Percentiles rank a stretch among this genome's conserved stretches.
Conservation (phyloP, 108 stramenopile species). For the Licmophora abbreviata region DNA sequence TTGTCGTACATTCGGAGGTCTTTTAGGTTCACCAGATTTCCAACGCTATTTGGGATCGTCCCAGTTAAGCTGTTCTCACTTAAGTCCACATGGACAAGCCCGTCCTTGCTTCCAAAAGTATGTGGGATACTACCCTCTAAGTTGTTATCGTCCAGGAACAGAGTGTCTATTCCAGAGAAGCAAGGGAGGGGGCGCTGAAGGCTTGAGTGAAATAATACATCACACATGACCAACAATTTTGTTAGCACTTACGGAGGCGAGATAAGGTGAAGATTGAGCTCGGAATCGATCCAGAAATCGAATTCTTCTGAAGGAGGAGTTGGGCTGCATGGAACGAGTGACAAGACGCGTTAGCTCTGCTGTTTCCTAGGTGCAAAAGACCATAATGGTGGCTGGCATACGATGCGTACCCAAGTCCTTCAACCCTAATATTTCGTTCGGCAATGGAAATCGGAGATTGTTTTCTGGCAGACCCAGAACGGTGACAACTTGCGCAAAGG, state of each 20-base stretch:
- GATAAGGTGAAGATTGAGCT: neutral
- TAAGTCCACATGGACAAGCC: neutral
- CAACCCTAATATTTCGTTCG: neutral
- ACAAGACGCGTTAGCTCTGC: neutral
- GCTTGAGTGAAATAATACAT: neutral
- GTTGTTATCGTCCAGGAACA: neutral
- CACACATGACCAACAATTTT: neutral
- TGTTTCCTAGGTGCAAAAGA: neutral
- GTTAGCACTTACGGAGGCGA: neutral
- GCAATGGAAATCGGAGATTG: neutral
- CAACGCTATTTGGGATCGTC: neutral
- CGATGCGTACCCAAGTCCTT: neutral
- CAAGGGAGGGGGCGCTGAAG: neutral
- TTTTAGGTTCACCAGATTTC: neutral
- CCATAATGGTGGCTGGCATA: neutral
- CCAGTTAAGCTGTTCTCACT: neutral
- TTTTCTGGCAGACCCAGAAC: constrained; percentile 1
- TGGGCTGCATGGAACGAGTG: neutral
- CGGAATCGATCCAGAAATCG: neutral
- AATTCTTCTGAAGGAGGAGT: neutral
- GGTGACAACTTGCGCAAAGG: neutral
- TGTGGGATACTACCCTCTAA: neutral
- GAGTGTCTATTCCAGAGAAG: too few species aligned
- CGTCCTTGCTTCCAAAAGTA: neutral
- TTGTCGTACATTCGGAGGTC: neutral